Evolutionary conservation across 2,329 filamentous ascomycete species (phyloP).

Genomic region (Elsinoe necatrix): DNA sequence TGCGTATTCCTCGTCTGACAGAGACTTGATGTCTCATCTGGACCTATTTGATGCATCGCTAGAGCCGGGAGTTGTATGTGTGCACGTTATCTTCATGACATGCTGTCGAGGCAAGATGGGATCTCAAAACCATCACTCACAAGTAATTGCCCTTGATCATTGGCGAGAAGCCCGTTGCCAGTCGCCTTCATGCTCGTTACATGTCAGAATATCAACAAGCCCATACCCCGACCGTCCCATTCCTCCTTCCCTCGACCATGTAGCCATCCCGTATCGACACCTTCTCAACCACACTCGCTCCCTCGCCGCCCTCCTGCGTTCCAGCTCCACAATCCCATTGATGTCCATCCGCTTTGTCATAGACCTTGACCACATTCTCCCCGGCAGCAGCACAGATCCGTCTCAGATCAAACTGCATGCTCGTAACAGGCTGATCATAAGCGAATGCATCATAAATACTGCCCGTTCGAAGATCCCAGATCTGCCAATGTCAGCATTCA

Average conservation of each 20-base stretch:
- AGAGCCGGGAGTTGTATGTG: too few species aligned
- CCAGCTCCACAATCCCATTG: slow-evolving; percentile 96
- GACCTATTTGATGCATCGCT: too few species aligned
- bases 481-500: slow-evolving; percentile 48
- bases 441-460: slow-evolving; percentile 94
- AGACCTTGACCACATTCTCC: slow-evolving; percentile 92
- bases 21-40: too few species aligned
- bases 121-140: too few species aligned
- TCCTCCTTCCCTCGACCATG: slow-evolving; percentile 77
- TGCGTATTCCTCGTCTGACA: too few species aligned
- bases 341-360: slow-evolving; percentile 90
- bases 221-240: slow-evolving; percentile 88
- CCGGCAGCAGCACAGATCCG: slow-evolving; percentile 85
- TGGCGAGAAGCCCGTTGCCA: too few species aligned
- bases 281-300: slow-evolving; percentile 59
- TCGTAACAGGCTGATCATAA: slow-evolving; percentile 83
- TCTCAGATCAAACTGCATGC: slow-evolving; percentile 93
- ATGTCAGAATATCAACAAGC: slow-evolving; percentile 48
- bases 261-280: slow-evolving; percentile 93
- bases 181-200: background rate
- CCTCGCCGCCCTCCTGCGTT: slow-evolving; percentile 58
- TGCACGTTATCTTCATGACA: too few species aligned
- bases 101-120: too few species aligned
- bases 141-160: too few species aligned
- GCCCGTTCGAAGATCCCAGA: slow-evolving; percentile 95